These are phyloP conservation scores for Dillenia turbinata DNA, from an alignment of 164 flowering plant genomes.

Conservation along the genomic window DNA sequence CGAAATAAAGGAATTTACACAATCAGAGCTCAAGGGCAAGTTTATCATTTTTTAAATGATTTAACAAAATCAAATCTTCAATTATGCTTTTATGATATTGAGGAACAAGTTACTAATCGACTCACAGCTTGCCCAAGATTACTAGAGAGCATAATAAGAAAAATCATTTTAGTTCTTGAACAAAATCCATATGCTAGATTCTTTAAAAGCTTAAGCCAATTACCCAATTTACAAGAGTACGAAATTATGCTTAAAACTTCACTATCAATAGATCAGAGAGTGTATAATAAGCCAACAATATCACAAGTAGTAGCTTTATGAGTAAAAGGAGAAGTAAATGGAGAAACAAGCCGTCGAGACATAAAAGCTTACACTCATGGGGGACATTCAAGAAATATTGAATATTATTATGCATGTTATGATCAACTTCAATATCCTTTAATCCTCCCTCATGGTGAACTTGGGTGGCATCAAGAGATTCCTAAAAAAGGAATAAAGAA, in stretches of 20 bases:
- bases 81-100: conserved; percentile 7
- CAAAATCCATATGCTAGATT: too few relatives aligned
- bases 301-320: neutral
- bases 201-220: neutral
- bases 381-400: neutral
- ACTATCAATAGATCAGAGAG: neutral
- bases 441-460: neutral
- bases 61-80: neutral
- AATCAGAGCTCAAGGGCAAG: neutral
- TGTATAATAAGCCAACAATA: neutral
- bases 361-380: neutral
- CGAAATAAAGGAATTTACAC: conserved; percentile 4
- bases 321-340: neutral
- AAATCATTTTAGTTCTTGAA: neutral
- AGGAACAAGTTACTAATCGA: conserved; percentile 2
- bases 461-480: conserved; percentile 11
- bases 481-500: too few relatives aligned
- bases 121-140: neutral
- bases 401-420: too few relatives aligned
- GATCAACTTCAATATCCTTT: conserved; percentile 18
- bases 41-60: conserved; percentile 4
- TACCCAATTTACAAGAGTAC: neutral
- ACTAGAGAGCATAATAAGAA: neutral
- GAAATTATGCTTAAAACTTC: neutral
- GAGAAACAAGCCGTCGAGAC: neutral